Base-by-base conservation (phyloP, 345 rosid species). In the Gossypium sturtianum region DNA sequence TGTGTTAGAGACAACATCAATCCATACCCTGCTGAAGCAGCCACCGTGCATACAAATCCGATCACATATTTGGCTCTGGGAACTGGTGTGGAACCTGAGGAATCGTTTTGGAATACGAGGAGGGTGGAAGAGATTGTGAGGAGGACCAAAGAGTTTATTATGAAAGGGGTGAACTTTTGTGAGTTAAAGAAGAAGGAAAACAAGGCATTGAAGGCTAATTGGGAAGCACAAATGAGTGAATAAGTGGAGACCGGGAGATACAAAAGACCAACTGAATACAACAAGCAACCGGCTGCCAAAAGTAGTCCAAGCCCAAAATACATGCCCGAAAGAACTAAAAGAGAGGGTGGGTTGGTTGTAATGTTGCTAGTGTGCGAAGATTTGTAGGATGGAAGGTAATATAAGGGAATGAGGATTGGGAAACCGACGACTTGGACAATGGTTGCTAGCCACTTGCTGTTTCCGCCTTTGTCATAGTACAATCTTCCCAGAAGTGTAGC, bases 211-310 rank as follows among this genome's bases (percentile, higher is more conserved):
- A 88, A 84, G 53, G 79, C 87, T 68, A 83, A 51, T 19, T 86
- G 86, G 13, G 86, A 75, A 23, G 89, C 80, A 13, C 81, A 79
- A 3, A 84, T 62, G 27, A 88, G 76, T n/a, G 87, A 73, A 44
- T 48, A 80, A 7, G 88, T 86, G 2, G 89, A 84, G 27, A 88
- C 84, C 0, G 87, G 89, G 56, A 86, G 86, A 56, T 85, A 82
- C n/a, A 62, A 5, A 7, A 84, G 76, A 7, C 89, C 89, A 5
- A 83, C n/a, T 0, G 89, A 82, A 75, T 79, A 83, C 38, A 86
- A 22, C 71, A 75, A 20, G 75, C 78, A 69, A 59, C 72, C 70
- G 5, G 23, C 83, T 12, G 78, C 85, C 1, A 76, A 2, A 61
- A 84, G 51, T 4, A 81, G 3, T 9, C 90, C 90, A 0, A 84